Evolutionary conservation across 2,329 filamentous ascomycete genomes (phyloP).

Genomic region (Microdochium bolleyi): DNA sequence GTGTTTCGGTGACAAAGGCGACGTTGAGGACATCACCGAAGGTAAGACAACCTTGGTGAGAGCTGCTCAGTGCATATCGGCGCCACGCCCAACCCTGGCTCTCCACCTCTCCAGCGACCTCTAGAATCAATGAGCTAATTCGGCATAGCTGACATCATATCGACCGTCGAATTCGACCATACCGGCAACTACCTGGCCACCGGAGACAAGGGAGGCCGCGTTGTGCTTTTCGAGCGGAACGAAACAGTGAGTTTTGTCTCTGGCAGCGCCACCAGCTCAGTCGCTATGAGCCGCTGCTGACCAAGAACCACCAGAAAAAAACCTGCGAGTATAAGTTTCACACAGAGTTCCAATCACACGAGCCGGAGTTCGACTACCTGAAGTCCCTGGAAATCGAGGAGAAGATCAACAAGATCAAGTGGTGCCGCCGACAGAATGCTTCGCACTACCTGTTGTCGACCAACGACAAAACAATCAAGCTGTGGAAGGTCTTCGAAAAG

Average conservation of each 20-base stretch:
- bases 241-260: conserved; percentile 64
- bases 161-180: conserved; percentile 84
- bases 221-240: conserved; percentile 85
- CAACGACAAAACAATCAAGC: conserved; percentile 99
- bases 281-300: not conserved
- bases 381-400: conserved; percentile 99
- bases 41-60: conserved; percentile 40
- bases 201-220: conserved; percentile 81
- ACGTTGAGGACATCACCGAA: conserved; percentile 98
- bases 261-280: not conserved
- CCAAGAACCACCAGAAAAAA: conserved; percentile 68
- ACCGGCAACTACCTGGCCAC: conserved; percentile 85
- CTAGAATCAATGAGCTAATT: conserved; percentile 14
- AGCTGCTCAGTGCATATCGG: not conserved
- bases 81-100: not conserved
- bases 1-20: conserved; percentile 99
- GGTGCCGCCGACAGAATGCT: conserved; percentile 96
- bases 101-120: conserved; percentile 3
- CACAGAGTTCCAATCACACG: conserved; percentile 98
- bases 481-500: conserved; percentile 99
- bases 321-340: conserved; percentile 99
- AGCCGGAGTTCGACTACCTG: conserved; percentile 98
- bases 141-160: conserved; percentile 73
- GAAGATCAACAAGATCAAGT: conserved; percentile 99
- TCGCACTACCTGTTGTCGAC: conserved; percentile 97